A percentile compares a stretch with the other conserved stretches of the same genome.
phyloP scores from a whole-genome alignment of 2,329 filamentous ascomycete species.

The Diaporthe vaccinii region DNA sequence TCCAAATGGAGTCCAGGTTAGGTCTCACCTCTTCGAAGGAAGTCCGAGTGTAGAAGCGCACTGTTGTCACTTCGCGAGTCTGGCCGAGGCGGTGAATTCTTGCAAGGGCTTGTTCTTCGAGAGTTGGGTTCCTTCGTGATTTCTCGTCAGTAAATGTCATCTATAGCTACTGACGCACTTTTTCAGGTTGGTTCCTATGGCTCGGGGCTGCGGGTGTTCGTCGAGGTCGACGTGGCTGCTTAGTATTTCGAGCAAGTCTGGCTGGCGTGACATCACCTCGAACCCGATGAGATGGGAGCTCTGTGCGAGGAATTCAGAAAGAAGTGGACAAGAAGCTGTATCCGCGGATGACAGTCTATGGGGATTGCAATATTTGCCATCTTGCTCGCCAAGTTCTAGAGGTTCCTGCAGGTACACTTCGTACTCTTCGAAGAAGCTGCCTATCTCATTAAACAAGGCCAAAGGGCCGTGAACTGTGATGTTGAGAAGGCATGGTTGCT shows the following conservation, averaged over 20 bases:
- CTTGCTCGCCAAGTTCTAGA: neutral
- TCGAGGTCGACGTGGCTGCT: too few species aligned
- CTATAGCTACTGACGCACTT: too few species aligned
- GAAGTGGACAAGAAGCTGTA: neutral
- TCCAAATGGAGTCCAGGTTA: neutral
- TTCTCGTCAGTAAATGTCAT: neutral
- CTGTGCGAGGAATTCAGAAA: neutral
- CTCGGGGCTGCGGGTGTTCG: too few species aligned
- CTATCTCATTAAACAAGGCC: constrained; percentile 25
- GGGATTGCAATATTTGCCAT: constrained; percentile 33
- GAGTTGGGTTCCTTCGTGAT: constrained; percentile 47
- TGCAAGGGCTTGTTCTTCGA: constrained; percentile 49
- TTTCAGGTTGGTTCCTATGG: too few species aligned
- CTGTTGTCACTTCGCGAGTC: constrained; percentile 46
- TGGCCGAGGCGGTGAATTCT: constrained; percentile 49
- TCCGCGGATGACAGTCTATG: constrained; percentile 17
- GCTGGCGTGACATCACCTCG: neutral
- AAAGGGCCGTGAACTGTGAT: neutral
- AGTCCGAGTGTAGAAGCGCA: constrained; percentile 46
- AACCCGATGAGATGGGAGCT: neutral
- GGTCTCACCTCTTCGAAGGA: constrained; percentile 47
- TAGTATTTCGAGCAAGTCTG: constrained; percentile 14
- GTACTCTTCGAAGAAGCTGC: constrained; percentile 26
- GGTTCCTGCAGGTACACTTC: constrained; percentile 30
- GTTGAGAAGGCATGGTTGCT: constrained; percentile 14